phyloP scores from a whole-genome alignment of 805 yeast genomes.

The Zygosaccharomyces lentus region DNA sequence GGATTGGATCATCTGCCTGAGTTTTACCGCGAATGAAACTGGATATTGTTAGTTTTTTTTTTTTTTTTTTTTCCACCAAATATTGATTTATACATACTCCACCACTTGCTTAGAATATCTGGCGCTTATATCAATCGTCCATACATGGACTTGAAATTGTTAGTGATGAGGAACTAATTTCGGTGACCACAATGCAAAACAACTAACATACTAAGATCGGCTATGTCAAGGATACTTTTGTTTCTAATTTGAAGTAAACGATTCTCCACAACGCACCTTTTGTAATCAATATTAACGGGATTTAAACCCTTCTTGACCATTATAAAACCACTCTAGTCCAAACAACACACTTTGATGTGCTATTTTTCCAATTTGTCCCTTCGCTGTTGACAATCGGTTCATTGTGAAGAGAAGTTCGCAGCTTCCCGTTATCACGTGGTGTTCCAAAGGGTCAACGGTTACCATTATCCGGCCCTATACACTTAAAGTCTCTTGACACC shows the following conservation, averaged over 20 bases:
- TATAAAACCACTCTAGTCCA: not conserved
- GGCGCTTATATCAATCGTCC: conserved; percentile 48
- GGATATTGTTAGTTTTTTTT: not conserved
- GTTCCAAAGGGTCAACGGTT: not conserved
- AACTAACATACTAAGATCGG: conserved; percentile 25
- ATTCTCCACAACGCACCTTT: conserved; percentile 43
- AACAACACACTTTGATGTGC: not conserved
- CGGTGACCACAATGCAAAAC: not conserved
- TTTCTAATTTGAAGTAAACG: conserved; percentile 44
- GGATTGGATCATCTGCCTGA: conserved; percentile 28
- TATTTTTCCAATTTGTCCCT: not conserved
- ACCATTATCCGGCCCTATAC: not conserved
- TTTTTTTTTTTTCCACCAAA: not conserved
- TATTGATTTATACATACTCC: conserved; percentile 16
- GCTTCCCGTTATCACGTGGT: not conserved
- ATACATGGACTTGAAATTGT: conserved; percentile 34
- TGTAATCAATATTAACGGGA: conserved; percentile 41
- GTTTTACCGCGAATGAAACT: conserved; percentile 27
- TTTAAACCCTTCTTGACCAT: conserved; percentile 39
- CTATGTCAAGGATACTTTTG: conserved; percentile 17
- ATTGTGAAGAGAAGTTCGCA: too few relatives aligned
- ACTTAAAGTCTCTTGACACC: not conserved
- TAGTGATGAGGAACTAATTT: conserved; percentile 1
- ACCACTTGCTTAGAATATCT: conserved; percentile 28
- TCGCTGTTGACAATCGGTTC: not conserved